Base-by-base conservation (phyloP, 305 asterid species). In the Withania somnifera region DNA sequence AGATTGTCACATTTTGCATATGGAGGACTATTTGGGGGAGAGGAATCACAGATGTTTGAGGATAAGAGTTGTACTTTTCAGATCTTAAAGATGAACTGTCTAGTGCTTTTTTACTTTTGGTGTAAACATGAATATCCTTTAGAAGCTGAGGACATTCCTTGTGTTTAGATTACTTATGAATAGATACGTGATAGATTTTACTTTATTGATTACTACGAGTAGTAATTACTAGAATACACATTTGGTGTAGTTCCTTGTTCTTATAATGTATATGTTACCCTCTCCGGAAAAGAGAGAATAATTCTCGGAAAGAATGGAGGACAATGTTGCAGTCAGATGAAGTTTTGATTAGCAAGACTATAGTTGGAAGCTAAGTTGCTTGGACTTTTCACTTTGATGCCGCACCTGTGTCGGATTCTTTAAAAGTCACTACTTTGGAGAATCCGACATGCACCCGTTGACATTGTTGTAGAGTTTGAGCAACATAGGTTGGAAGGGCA, bases 391-490 rank as follows among this genome's bases (percentile, higher is more conserved):
- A n/a, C n/a, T n/a, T n/a, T n/a, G n/a, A n/a, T n/a, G n/a, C n/a
- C n/a, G n/a, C n/a, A n/a, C n/a, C n/a, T n/a, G n/a, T n/a, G n/a
- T n/a, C n/a, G n/a, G n/a, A n/a, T n/a, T n/a, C n/a, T n/a, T n/a
- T n/a, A n/a, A n/a, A n/a, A n/a, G n/a, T n/a, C n/a, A n/a, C n/a
- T n/a, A n/a, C n/a, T n/a, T n/a, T n/a, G n/a, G n/a, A n/a, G n/a
- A n/a, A n/a, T n/a, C n/a, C n/a, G n/a, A n/a, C n/a, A n/a, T n/a
- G n/a, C n/a, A n/a, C n/a, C n/a, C n/a, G n/a, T n/a, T n/a, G n/a
- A n/a, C 78, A 42, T 14, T 69, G 51, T 68, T 69, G 78, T 56
- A 69, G 78, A 67, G 53, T 34, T 71, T 71, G 78, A 71, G 78
- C 54, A 26, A 71, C 45, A 42, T 45, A 7, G 78, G 78, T 42